phyloP scores from a whole-genome alignment of 1,139 yeast genomes.

The Martiniozyma asiatica region DNA sequence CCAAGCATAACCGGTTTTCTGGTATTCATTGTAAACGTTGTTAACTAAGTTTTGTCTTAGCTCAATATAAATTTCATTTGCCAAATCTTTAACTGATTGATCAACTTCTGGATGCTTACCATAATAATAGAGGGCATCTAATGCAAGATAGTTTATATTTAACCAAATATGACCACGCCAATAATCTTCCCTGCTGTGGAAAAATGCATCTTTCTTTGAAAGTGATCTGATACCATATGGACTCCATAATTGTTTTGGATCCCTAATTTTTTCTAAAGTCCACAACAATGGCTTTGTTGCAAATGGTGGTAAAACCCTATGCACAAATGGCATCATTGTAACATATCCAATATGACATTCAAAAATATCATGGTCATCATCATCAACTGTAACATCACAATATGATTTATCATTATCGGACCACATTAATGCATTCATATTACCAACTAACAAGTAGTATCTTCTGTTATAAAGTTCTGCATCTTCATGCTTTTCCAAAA shows the following conservation, averaged over 20 bases:
- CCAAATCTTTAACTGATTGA: constrained; percentile 25
- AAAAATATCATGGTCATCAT: constrained; percentile 42
- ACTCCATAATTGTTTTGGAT: constrained; percentile 70
- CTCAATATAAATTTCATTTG: constrained; percentile 37
- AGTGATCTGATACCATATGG: constrained; percentile 73
- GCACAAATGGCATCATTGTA: constrained; percentile 72
- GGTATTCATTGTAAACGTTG: constrained; percentile 61
- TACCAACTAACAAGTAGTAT: constrained; percentile 45
- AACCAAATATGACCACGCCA: constrained; percentile 97
- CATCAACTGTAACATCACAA: constrained; percentile 77
- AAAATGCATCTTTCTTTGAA: constrained; percentile 53
- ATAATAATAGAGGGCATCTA: constrained; percentile 60
- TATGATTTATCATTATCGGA: constrained; percentile 50
- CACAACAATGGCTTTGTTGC: constrained; percentile 38
- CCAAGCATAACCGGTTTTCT: constrained; percentile 72
- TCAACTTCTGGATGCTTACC: constrained; percentile 19
- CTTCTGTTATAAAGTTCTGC: constrained; percentile 36
- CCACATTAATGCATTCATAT: constrained; percentile 76
- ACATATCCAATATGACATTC: constrained; percentile 88
- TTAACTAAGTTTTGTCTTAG: constrained; percentile 56
- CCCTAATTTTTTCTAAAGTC: constrained; percentile 45
- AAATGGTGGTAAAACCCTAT: constrained; percentile 53
- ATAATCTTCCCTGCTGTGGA: constrained; percentile 76
- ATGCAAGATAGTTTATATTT: constrained; percentile 71
- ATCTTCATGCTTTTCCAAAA: constrained; percentile 52